Evolutionary conservation across 495 filamentous ascomycete species (phyloP), one percentile per base, ranked within the genome.

Genomic region (Annulohypoxylon stygium): DNA sequence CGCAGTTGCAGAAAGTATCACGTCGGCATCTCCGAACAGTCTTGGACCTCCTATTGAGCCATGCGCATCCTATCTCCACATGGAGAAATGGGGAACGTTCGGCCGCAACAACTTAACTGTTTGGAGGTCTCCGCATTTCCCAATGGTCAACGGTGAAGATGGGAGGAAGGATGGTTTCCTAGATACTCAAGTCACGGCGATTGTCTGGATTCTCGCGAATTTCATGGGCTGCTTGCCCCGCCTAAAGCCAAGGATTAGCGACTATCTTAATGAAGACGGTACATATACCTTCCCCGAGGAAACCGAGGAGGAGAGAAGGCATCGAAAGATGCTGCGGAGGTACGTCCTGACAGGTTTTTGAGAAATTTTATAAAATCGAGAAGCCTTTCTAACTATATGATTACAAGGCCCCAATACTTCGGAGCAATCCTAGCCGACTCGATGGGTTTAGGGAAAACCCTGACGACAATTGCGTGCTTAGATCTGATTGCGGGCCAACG

Each of bases 361-460:
- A 30, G 30, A 30, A 30, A 30, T 4, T 4, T 30, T 30, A 3
- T 30, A 30, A 30, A 30, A 30, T 6, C 30, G 30, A 30, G 30
- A 30, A 30, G 30, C 30, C 5, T 30, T 30, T 30, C 30, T 30
- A 30, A 30, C 30, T 30, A 3, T 30, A 30, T 30, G 30, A 30
- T 30, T 30, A 30, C 30, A 30, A 30, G 76, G 4, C 75, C 75
- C 0, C 70, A 47, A n/a, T 78, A 75, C 14, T 71, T 61, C 8
- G 95, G 94, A 59, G 94, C 93, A 26, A 94, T 97, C 39, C 81
- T 97, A 2, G 93, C 93, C 6, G 95, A 98, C 77, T 95, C 97
- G 61, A 97, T 98, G 95, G 95, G 95, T 2, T 83, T 98, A 10
- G 95, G 95, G 4, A 98, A 98, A 80, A 98, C 95, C 0, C 83